Evolutionary conservation across 2,329 filamentous ascomycete genomes (phyloP).

Genomic region (Fusarium fujikuroi): DNA sequence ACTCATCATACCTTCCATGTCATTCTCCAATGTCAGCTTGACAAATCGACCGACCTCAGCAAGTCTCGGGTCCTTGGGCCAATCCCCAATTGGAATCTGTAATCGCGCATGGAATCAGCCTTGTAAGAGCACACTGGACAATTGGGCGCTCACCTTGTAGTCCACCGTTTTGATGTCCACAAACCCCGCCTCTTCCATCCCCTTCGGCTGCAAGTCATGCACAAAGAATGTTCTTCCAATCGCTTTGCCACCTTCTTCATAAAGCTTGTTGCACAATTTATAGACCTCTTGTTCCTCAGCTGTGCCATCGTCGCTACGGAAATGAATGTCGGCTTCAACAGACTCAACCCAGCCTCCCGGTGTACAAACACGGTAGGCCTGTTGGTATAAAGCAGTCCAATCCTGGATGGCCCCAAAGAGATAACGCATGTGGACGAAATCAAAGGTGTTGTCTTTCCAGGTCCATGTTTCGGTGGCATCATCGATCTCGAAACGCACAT

Average conservation of each 20-base stretch:
- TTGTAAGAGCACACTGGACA: not conserved
- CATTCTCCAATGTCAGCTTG: slow-evolving; percentile 31
- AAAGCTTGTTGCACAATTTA: not conserved
- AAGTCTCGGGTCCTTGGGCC: slow-evolving; percentile 16
- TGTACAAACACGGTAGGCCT: slow-evolving; percentile 14
- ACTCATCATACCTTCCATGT: slow-evolving; percentile 20
- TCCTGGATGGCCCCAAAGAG: slow-evolving; percentile 18
- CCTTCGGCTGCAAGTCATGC: not conserved
- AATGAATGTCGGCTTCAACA: slow-evolving; percentile 20
- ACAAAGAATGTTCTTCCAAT: not conserved
- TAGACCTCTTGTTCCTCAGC: not conserved
- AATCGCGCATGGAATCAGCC: not conserved
- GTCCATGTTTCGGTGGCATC: slow-evolving; percentile 23
- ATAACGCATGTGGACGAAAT: slow-evolving; percentile 28
- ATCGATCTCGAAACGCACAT: slow-evolving; percentile 23
- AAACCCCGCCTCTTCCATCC: not conserved
- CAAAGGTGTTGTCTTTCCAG: slow-evolving; percentile 3
- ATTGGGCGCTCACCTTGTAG: not conserved
- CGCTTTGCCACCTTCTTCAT: not conserved
- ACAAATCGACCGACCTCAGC: slow-evolving; percentile 21
- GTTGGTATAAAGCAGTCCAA: slow-evolving; percentile 6
- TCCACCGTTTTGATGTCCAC: not conserved
- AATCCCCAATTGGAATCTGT: slow-evolving; percentile 22
- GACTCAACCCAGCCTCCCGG: slow-evolving; percentile 26
- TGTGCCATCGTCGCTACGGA: slow-evolving; percentile 16